These are phyloP conservation scores for Coniferiporia weirii DNA, from an alignment of 1,284 basidiomycete genomes.

Conservation along the genomic window DNA sequence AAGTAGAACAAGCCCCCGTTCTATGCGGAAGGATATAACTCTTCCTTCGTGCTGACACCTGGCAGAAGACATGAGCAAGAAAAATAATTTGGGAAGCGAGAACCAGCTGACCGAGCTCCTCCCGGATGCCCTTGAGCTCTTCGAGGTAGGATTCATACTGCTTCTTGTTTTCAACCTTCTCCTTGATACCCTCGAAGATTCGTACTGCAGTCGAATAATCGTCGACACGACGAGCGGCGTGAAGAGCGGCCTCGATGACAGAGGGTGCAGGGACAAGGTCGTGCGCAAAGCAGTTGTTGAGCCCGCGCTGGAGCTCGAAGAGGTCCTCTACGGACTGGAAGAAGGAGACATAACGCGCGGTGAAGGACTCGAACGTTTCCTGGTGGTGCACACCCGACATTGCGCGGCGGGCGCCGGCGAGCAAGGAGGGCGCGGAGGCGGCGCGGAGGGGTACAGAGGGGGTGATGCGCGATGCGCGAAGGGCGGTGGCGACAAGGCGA, in stretches of 20 bases:
- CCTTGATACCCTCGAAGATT: constrained; percentile 88
- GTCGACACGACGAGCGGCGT: constrained; percentile 88
- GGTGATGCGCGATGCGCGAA: constrained; percentile 13
- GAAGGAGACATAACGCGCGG: constrained; percentile 89
- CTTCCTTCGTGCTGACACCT: constrained; percentile 43
- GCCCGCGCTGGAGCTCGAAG: constrained; percentile 94
- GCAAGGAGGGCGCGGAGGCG: neutral
- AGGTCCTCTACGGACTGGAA: constrained; percentile 92
- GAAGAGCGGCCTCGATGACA: constrained; percentile 88
- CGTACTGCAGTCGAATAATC: constrained; percentile 96
- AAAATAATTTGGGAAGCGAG: neutral
- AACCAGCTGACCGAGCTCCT: constrained; percentile 78
- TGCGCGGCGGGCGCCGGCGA: constrained; percentile 8
- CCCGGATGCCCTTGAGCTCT: constrained; percentile 79
- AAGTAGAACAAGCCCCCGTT: constrained; percentile 3
- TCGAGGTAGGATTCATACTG: constrained; percentile 90
- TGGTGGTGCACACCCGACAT: constrained; percentile 49
- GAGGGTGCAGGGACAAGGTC: constrained; percentile 91
- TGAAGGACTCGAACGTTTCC: constrained; percentile 94
- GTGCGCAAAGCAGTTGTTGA: constrained; percentile 99
- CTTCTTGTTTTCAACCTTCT: constrained; percentile 92
- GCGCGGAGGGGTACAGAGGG: neutral
- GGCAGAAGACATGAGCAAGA: constrained; percentile 1
- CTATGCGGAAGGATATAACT: constrained; percentile 34
- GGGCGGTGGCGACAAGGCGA: constrained; percentile 9